Conservation (phyloP, 2,329 filamentous ascomycete species). For the Amauroascus verrucosus region DNA sequence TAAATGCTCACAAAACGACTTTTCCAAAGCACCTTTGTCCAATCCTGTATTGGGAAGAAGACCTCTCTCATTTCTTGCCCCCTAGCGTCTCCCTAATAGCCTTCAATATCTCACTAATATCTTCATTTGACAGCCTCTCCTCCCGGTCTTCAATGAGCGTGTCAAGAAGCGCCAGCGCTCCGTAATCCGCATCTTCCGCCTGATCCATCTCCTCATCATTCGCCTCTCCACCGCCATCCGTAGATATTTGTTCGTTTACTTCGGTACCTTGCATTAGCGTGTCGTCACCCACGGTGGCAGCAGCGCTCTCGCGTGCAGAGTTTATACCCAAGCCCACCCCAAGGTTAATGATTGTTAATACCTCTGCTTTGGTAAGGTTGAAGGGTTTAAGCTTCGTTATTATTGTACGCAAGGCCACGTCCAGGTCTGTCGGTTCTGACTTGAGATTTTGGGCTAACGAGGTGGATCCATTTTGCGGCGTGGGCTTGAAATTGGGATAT, state of each 20-base stretch:
- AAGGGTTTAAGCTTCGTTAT: slow-evolving; percentile 31
- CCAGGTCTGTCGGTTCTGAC: slow-evolving; percentile 25
- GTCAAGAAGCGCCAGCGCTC: slow-evolving; percentile 23
- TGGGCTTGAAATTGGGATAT: slow-evolving; percentile 27
- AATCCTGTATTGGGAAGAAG: neutral
- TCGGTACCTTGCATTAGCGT: slow-evolving; percentile 20
- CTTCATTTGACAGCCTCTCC: slow-evolving; percentile 31
- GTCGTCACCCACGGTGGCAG: slow-evolving; percentile 13
- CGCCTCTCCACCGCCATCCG: slow-evolving; percentile 17
- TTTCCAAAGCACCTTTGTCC: neutral
- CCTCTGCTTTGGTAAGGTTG: slow-evolving; percentile 38
- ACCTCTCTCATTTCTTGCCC: slow-evolving; percentile 12
- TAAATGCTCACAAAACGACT: neutral
- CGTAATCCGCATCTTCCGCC: slow-evolving; percentile 25
- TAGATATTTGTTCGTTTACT: slow-evolving; percentile 17
- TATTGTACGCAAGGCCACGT: slow-evolving; percentile 30
- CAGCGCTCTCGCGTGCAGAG: slow-evolving; percentile 16
- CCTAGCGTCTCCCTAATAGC: slow-evolving; percentile 30
- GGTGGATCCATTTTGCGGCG: slow-evolving; percentile 8
- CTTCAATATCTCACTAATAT: slow-evolving; percentile 28
- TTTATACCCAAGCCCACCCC: slow-evolving; percentile 29
- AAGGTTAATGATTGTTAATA: slow-evolving; percentile 38
- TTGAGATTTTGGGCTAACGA: neutral
- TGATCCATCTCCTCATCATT: slow-evolving; percentile 14
- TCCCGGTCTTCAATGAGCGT: slow-evolving; percentile 27